phyloP scores from a whole-genome alignment of 1,284 basidiomycete genomes.

The Earliella scabrosa region DNA sequence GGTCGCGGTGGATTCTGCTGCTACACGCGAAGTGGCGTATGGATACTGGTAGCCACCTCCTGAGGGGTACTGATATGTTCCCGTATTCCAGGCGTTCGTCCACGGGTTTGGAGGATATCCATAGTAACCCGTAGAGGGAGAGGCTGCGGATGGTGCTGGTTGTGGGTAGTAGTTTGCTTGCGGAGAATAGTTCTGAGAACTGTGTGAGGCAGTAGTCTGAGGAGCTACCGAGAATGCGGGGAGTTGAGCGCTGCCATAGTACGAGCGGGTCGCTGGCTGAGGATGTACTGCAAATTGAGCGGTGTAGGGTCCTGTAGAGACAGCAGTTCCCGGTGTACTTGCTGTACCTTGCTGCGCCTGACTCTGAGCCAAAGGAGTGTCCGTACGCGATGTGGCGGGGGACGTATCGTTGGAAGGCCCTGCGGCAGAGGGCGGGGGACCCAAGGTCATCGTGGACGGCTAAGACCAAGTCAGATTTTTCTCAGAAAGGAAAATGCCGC shows the following conservation, averaged over 20 bases:
- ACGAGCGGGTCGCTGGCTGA: constrained; percentile 8
- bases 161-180: constrained; percentile 14
- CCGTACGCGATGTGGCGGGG: neutral
- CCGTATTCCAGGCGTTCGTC: constrained; percentile 30
- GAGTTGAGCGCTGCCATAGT: constrained; percentile 1
- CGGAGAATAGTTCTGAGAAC: constrained; percentile 4
- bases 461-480: constrained; percentile 11
- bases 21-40: constrained; percentile 12
- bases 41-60: constrained; percentile 18
- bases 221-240: neutral
- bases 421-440: constrained; percentile 27
- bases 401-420: neutral
- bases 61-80: constrained; percentile 21
- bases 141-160: neutral
- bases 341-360: neutral
- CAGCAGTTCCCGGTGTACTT: neutral
- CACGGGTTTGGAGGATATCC: constrained; percentile 29
- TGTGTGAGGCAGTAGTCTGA: constrained; percentile 1
- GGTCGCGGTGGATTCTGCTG: neutral
- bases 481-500: constrained; percentile 28
- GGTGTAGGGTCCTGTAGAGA: constrained; percentile 14
- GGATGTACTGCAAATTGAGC: constrained; percentile 21
- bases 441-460: constrained; percentile 26
- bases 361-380: neutral
- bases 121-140: constrained; percentile 27